Base-by-base conservation (phyloP, 2,329 filamentous ascomycete species). In the Akanthomyces uredinophilus region DNA sequence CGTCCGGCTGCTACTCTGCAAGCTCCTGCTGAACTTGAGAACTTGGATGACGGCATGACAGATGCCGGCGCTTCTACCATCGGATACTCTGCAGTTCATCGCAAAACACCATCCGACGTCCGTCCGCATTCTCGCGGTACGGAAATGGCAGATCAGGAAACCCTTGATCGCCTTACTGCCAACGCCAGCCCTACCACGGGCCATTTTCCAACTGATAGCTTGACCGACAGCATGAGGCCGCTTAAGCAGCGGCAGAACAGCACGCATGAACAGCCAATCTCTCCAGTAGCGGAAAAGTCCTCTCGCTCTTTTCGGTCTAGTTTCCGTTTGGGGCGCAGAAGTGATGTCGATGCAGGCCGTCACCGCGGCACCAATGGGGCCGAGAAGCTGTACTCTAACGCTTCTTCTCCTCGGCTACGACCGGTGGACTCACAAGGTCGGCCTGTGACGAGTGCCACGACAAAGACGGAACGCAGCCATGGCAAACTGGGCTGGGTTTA, bases 341-440 rank as follows among this genome's bases (percentile, higher is more conserved):
- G 79, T 70, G 83, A 83, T 62, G 75, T 74, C 62, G 74, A 72
- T 65, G 75, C 76, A 67, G 74, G 70, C 73, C 81, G 70, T 55
- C 81, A 84, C 68, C 79, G 86, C 63, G 83, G 84, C 64, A 82
- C 82, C 56, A 81, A 87, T 60, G 88, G 88, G 20, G 90, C 90
- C 61, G 91, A 95, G 72, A 93, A 93, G 73, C 80, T 96, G n/a
- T 87, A 90, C 6, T 96, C 92, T 0, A 85, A 85, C 58, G 87
- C 87, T 37, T 92, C 91, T 4, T 91, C 92, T 10, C 91, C 91
- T 2, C 83, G 82, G 52, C 80, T 90, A 56, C 75, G 79, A 46
- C 78, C 79, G 2, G 70, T 75, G n/a, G 81, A 85, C 64, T 72
- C 72, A 5, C 68, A 66, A 4, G 58, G 56, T 18, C 63, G 60